Conservation (phyloP, 352 stramenopile species). For the Phytophthora crassamura region DNA sequence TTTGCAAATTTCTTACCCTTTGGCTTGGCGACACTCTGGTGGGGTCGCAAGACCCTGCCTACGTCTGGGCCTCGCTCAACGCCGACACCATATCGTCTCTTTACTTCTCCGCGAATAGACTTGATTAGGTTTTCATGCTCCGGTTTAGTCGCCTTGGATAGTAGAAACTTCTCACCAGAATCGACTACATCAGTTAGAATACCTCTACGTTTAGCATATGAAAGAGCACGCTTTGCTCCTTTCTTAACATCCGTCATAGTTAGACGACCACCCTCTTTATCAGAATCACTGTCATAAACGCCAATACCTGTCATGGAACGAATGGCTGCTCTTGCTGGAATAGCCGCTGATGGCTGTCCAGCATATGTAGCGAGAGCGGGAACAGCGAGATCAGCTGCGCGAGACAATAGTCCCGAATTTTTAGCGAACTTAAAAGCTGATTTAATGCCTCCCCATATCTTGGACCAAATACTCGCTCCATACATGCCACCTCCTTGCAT, state of each 20-base stretch:
- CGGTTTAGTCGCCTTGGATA: conserved; percentile 12
- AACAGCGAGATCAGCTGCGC: too few species aligned
- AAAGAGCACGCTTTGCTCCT: background rate
- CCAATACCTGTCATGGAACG: background rate
- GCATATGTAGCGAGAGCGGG: background rate
- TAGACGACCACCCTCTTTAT: background rate
- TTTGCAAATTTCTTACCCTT: conserved; percentile 1
- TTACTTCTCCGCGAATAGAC: conserved; percentile 2
- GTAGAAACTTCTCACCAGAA: background rate
- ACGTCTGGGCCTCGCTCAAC: too few species aligned
- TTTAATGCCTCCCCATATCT: too few species aligned
- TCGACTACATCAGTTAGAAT: conserved; percentile 19
- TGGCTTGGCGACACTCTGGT: too few species aligned
- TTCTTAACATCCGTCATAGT: conserved; percentile 12
- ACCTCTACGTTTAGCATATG: conserved; percentile 11
- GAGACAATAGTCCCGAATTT: too few species aligned
- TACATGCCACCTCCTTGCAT: conserved; percentile 4
- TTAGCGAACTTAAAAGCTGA: too few species aligned
- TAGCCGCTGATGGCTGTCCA: background rate
- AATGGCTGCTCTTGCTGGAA: conserved; percentile 6
- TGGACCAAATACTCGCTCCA: background rate
- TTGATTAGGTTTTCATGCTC: conserved; percentile 20
- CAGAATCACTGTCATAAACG: conserved; percentile 9
- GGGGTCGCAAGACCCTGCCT: too few species aligned
- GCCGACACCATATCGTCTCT: conserved; percentile 18